Evolutionary conservation across 805 yeast species (phyloP), one percentile per base, ranked within the genome.

Genomic region (Cyberlindnera xylosilytica): DNA sequence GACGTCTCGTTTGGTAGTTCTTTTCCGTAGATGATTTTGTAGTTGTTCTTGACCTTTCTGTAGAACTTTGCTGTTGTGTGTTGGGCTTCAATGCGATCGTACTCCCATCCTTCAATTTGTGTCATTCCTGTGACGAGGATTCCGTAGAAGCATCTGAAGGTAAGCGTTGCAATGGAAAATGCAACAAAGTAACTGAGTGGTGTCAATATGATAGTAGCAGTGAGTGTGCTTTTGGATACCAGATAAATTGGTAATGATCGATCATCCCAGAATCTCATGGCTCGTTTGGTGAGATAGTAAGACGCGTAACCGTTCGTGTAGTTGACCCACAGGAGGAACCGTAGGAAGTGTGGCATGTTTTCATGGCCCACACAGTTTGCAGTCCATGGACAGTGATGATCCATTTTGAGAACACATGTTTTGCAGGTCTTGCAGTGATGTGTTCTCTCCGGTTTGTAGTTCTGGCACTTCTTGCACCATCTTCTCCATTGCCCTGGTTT

Each of bases 371-470:
- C 91, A 58, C 97, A 90, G 58, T 87, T 90, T 61, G 78, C 76
- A 0, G 96, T 87, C 97, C 97, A 90, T 0, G 97, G 96, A 59
- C 83, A 82, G 64, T 89, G 97, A 60, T 89, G 97, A 61, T 89
- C 97, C 97, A 89, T 90, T 57, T 78, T 76, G 44, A 89, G 60
- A n/a, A 89, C 82, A 62, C 97, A 89, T 31, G 57, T 60, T 11
- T 75, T 69, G 57, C 95, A 87, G 1, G 78, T 73, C 53, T 83
- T 83, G 61, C 97, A 89, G 64, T 89, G 97, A 58, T 89, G 97
- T 4, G 87, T 57, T 46, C 97, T 65, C 56, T 83, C 91, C 0
- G 96, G 96, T 58, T 89, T 89, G 62, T 74, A 79, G 30, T 61
- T 63, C 30, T 79, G 52, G 62, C 97, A 89, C 59, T 86, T 87